phyloP scores from a whole-genome alignment of 148 eudicot genomes.

The Vaccinium darrowii region DNA sequence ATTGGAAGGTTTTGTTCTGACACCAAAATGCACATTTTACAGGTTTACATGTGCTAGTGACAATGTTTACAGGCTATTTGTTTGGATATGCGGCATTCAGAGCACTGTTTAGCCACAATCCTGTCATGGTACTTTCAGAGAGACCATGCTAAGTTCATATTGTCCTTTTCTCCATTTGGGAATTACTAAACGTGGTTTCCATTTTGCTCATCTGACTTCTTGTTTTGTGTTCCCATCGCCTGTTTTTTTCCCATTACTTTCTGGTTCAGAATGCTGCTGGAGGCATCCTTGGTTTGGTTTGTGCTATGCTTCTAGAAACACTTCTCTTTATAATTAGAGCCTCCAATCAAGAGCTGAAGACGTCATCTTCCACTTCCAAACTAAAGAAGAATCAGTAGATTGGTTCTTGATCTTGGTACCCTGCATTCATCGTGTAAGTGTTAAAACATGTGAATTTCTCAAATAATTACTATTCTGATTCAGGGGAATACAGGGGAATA shows the following conservation, averaged over 20 bases:
- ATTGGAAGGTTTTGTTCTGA: not conserved
- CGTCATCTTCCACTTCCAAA: slow-evolving; percentile 23
- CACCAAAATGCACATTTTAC: slow-evolving; percentile 19
- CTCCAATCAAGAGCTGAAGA: slow-evolving; percentile 32
- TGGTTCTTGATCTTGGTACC: slow-evolving; percentile 9
- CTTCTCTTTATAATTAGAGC: slow-evolving; percentile 79
- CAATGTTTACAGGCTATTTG: slow-evolving; percentile 85
- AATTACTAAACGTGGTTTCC: too few species aligned
- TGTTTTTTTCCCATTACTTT: not conserved
- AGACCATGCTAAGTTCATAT: not conserved
- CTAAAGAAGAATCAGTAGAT: slow-evolving; percentile 26
- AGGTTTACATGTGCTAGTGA: slow-evolving; percentile 85
- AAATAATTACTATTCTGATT: not conserved
- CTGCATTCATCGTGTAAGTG: not conserved
- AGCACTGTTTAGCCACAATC: slow-evolving; percentile 77
- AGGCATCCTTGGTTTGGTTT: slow-evolving; percentile 79
- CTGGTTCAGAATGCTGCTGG: slow-evolving; percentile 79
- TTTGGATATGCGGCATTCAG: slow-evolving; percentile 88
- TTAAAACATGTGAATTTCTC: not conserved
- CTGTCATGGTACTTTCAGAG: slow-evolving; percentile 63
- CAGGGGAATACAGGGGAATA: not conserved
- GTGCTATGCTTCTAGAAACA: slow-evolving; percentile 87
- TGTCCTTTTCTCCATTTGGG: not conserved
- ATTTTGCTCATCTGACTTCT: not conserved
- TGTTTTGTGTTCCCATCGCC: not conserved